Base-by-base conservation (phyloP, 176 grass and related monocot species). In the Pontederia paniculata region DNA sequence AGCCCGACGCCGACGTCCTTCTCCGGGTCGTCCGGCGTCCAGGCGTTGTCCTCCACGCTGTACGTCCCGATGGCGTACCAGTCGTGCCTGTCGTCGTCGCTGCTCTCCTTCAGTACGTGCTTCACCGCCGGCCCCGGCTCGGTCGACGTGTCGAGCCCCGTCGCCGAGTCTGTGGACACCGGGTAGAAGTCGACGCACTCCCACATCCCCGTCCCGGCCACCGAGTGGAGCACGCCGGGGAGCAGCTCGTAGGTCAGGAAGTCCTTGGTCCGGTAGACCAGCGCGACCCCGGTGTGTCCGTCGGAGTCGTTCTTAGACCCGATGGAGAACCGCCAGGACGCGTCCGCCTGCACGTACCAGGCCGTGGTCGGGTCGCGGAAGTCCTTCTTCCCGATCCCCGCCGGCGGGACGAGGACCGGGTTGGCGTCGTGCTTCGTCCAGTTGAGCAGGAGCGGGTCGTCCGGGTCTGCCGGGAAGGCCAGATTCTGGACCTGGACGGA, bases 121-220 rank as follows among this genome's bases (percentile, higher is more conserved):
- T 81, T 97, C 71, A 97, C 86, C 21, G 72, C 77, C 1, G 83
- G 41, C 0, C 82, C 91, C 0, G 82, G 58, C 23, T 54, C 8
- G 44, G 37, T 28, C 11, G 93, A 88, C 19, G 86, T 91, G 45
- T 90, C 93, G 16, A 98, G 74, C 17, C 83, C 83, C 28, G 9
- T 9, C 18, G 12, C n/a, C 14, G 65, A 48, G 15, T 42, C 65
- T 2, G 66, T 42, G 1, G 86, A 57, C 67, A 90, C 83, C 48
- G 82, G 91, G 64, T 76, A 96, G 71, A 96, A 96, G 75, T 96
- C 91, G 21, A 89, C 79, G 72, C 91, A 96, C 76, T 96, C 91
- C 85, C 85, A 86, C 85, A 96, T 96, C 5, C 91, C 85, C 1
- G 91, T 96, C 18, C 90, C 77, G 0, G 3, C n/a, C 45, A 96